Conservation (phyloP, 495 filamentous ascomycete species). For the Aspergillus taichungensis region DNA sequence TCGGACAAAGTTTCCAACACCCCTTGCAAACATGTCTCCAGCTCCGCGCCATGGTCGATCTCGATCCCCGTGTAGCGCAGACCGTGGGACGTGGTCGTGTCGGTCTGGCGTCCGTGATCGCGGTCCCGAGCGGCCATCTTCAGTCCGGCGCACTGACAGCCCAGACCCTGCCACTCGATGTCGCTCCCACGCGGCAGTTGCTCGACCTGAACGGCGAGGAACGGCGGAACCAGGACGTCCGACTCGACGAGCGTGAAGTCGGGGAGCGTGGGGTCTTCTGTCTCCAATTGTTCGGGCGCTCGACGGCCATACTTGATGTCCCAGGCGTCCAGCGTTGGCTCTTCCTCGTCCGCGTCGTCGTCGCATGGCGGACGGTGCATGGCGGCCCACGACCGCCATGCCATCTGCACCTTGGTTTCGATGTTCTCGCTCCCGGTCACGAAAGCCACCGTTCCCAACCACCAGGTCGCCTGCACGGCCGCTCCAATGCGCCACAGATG, state of each 20-base stretch:
- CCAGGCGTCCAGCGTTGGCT: slow-evolving; percentile 60
- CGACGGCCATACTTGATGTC: slow-evolving; percentile 51
- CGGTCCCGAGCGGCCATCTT: slow-evolving; percentile 7
- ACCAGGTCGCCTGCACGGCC: slow-evolving; percentile 63
- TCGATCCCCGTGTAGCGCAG: slow-evolving; percentile 27
- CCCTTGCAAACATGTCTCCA: slow-evolving; percentile 16
- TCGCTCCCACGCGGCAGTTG: slow-evolving; percentile 57
- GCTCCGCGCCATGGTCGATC: slow-evolving; percentile 12
- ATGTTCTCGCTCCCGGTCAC: slow-evolving; percentile 33
- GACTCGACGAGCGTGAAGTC: slow-evolving; percentile 22
- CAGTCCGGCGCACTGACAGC: slow-evolving; percentile 23
- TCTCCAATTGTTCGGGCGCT: slow-evolving; percentile 13
- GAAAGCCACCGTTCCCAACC: slow-evolving; percentile 65
- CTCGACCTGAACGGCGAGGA: slow-evolving; percentile 65
- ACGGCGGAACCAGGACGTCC: slow-evolving; percentile 39
- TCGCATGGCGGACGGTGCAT: slow-evolving; percentile 29
- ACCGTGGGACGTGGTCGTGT: slow-evolving; percentile 13
- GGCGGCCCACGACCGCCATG: slow-evolving; percentile 43
- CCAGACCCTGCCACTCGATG: slow-evolving; percentile 66
- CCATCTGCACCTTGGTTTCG: slow-evolving; percentile 29
- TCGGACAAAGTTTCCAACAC: slow-evolving; percentile 10
- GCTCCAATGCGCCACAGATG: slow-evolving; percentile 81
- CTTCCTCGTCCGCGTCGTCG: slow-evolving; percentile 30
- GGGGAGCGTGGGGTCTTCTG: slow-evolving; percentile 16
- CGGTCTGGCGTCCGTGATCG: slow-evolving; percentile 11